Conservation (phyloP, 1,284 basidiomycete species). For the Ustilago cynodontis region DNA sequence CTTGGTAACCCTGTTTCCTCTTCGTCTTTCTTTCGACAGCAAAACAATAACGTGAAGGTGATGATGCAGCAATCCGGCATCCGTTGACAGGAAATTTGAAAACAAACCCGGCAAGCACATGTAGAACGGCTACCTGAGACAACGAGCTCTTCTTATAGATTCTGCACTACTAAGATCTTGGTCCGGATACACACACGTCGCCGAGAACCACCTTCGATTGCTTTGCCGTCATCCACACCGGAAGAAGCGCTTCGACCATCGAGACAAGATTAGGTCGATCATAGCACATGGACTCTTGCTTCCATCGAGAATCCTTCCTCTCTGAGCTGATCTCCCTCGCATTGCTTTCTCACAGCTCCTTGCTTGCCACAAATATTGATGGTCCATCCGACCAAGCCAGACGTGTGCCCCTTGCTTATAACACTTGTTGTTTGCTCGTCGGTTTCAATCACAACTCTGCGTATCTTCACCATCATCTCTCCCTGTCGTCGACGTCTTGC, state of each 20-base stretch:
- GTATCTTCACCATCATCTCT: constrained; percentile 2
- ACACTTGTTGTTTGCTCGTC: background rate
- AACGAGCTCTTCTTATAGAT: background rate
- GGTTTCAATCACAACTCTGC: background rate
- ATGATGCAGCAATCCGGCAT: too few species aligned
- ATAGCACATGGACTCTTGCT: too few species aligned
- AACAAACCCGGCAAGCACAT: too few species aligned
- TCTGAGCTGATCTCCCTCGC: constrained; percentile 1
- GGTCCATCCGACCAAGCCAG: constrained; percentile 4
- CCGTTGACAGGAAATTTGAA: too few species aligned
- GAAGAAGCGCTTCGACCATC: background rate
- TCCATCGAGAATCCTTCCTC: background rate
- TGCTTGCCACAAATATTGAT: constrained; percentile 27
- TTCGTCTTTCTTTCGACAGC: too few species aligned
- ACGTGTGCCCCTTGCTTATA: constrained; percentile 24
- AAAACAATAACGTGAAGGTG: background rate
- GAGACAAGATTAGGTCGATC: too few species aligned
- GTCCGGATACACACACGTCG: background rate
- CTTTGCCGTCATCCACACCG: background rate
- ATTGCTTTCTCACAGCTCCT: constrained; percentile 13
- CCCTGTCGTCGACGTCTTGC: background rate
- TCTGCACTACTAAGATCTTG: background rate
- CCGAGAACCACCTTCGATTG: background rate
- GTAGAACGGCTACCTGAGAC: background rate
- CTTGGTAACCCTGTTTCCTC: too few species aligned